A percentile compares a stretch with the other conserved stretches of the same genome.
phyloP scores from a whole-genome alignment of 768 basidiomycete species.

The Brasilioporus rufonigricans region DNA sequence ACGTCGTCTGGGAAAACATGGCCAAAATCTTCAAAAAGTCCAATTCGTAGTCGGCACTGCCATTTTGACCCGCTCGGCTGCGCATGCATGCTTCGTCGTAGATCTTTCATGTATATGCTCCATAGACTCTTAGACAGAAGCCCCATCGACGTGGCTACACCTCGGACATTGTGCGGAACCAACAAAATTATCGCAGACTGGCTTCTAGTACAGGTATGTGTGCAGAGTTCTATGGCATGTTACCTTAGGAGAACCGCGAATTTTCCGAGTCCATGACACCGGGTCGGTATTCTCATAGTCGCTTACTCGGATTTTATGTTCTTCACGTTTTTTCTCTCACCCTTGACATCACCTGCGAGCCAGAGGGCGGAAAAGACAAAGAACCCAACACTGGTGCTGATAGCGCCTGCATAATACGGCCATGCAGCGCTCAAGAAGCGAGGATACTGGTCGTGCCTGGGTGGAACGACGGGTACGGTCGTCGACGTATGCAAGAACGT shows the following conservation, averaged over 20 bases:
- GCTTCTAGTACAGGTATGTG: constrained; percentile 25
- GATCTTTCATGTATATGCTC: constrained; percentile 27
- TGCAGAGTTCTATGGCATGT: constrained; percentile 4
- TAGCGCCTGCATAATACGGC: constrained; percentile 92
- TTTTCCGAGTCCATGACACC: constrained; percentile 1
- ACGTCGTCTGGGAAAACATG: constrained; percentile 86
- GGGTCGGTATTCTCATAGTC: not conserved
- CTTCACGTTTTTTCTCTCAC: constrained; percentile 51
- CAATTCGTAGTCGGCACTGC: constrained; percentile 13
- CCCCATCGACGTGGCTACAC: not conserved
- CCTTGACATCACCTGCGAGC: constrained; percentile 79
- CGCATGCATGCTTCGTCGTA: constrained; percentile 9
- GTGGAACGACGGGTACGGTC: constrained; percentile 87
- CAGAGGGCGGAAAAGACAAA: constrained; percentile 84
- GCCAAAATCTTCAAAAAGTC: constrained; percentile 55
- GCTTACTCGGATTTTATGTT: constrained; percentile 29
- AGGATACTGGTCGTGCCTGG: constrained; percentile 92
- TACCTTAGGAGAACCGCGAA: constrained; percentile 4
- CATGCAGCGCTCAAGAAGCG: constrained; percentile 94
- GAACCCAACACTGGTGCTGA: constrained; percentile 85
- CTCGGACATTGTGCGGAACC: not conserved
- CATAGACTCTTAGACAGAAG: constrained; percentile 19
- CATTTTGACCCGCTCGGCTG: not conserved
- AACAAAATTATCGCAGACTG: constrained; percentile 2
- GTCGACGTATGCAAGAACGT: constrained; percentile 71